These are phyloP conservation scores for Acanthamoeba royreba DNA, from an alignment of 208 protist genomes.

Conservation along the genomic window DNA sequence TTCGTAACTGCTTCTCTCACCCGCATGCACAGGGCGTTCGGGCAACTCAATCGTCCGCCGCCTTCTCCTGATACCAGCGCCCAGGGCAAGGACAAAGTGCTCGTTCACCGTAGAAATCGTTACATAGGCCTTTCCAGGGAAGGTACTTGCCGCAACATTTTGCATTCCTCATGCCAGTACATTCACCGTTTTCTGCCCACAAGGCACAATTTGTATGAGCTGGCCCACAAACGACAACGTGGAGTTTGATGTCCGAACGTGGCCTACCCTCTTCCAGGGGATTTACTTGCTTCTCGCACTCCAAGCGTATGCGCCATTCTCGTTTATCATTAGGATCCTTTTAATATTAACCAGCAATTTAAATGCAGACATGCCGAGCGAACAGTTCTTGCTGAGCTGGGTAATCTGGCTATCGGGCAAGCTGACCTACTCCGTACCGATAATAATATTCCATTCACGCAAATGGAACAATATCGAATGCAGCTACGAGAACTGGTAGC, in stretches of 20 bases:
- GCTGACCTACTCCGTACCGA: background rate
- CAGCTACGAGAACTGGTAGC: background rate
- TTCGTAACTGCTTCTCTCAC: too few relatives aligned
- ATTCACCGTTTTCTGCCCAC: background rate
- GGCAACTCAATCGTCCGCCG: background rate
- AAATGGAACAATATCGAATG: background rate
- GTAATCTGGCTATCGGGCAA: background rate
- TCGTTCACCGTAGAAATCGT: background rate
- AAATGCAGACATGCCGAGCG: background rate
- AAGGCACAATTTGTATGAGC: background rate
- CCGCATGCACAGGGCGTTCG: background rate
- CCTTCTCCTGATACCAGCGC: background rate
- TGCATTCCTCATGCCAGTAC: too few relatives aligned
- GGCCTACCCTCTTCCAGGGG: conserved; percentile 18
- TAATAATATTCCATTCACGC: background rate
- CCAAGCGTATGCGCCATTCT: background rate
- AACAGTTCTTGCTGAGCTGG: background rate
- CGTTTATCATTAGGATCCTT: background rate
- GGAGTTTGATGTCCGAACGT: background rate
- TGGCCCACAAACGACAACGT: conserved; percentile 20
- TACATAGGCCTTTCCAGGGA: conserved; percentile 1
- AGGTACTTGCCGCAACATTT: too few relatives aligned
- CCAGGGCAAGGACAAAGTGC: background rate
- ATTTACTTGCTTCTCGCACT: background rate
- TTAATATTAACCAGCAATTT: background rate